Base-by-base conservation (phyloP, 208 protist species). In the Leptomonas seymouri region DNA sequence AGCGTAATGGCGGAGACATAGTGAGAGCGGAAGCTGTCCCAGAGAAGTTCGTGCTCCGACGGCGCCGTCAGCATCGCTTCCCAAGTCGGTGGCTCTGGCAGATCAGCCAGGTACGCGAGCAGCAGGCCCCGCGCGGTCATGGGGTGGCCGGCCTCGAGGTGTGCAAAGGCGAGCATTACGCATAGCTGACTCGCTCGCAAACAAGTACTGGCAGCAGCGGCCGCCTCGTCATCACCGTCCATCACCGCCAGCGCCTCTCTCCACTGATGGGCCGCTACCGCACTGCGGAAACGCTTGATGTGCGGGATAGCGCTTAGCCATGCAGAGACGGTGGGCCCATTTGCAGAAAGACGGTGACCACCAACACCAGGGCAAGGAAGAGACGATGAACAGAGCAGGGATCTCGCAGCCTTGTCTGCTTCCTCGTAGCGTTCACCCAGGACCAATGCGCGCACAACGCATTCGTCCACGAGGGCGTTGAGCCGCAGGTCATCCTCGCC, bases 1-100 rank as follows among this genome's bases (percentile, higher is more conserved):
- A 93, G 81, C 25, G 89, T 74, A 27, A 64, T 81, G 41, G 76
- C 45, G 28, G 89, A 82, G 15, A 97, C 55, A 69, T 90, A 94
- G 77, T 93, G 87, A 5, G 83, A 78, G 27, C 71, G 71, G 30
- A 84, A 63, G 60, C 76, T 73, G 39, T 76, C 67, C 71, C 78
- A 85, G 16, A 86, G 75, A 53, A 69, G 68, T 21, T 18, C 58
- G 53, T 72, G 53, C 65, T 78, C 65, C 18, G 28, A 45, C 9
- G 57, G 65, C 15, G 30, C 41, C 0, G 64, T 16, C 9, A 58
- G 23, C 23, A 65, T 50, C 25, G n/a, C 8, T 58, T 46, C 56
- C 45, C 58, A 53, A 31, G 61, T 50, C 25, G 69, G 67, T 9
- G 83, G 84, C 27, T 76, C 58, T 2, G 81, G 74, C 27, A 96